Evolutionary conservation across 2,329 filamentous ascomycete species (phyloP), one percentile per base, ranked within the genome.

Genomic region (Westerdykella ornata): DNA sequence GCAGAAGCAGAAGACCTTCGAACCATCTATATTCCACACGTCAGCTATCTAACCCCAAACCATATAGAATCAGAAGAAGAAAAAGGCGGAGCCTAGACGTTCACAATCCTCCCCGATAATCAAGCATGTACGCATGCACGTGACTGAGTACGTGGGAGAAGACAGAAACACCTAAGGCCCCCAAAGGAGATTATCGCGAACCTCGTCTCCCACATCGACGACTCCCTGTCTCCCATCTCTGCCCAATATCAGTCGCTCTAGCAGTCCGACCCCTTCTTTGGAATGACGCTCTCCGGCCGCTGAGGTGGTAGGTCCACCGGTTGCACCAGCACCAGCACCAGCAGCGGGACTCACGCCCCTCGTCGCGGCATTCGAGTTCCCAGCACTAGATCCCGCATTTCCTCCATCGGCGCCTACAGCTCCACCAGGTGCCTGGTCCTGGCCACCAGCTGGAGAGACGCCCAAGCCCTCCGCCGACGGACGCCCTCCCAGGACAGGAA

Each of bases 101-200:
- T 2, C n/a, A 17, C 35, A 26, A 9, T 8, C 22, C 22, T 9
- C 20, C 20, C 5, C 20, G 9, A 22, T 5, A 5, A 5, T 9
- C 20, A 22, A 22, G 9, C 20, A 22, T 5, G 9, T 5, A 22
- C 5, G 9, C 20, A 22, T 22, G 20, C 5, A 9, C 9, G 20
- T 35, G 33, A 26, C 13, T n/a, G 35, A 22, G 17, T 55, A 53
- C 60, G 55, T 57, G 62, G 59, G 56, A 53, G 54, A 37, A 51
- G 44, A 33, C 3, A 15, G 12, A 17, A 33, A 33, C 16, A 33
- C 49, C 59, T 62, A 68, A 59, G 66, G 65, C 53, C 67, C 67
- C 63, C 65, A 67, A 38, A 70, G 59, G 43, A 68, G 63, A 49
- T 70, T 67, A 54, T 63, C 65, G 51, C 68, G 65, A 59, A 70